phyloP scores from a whole-genome alignment of 495 filamentous ascomycete genomes.

The Penicillium ucsense region DNA sequence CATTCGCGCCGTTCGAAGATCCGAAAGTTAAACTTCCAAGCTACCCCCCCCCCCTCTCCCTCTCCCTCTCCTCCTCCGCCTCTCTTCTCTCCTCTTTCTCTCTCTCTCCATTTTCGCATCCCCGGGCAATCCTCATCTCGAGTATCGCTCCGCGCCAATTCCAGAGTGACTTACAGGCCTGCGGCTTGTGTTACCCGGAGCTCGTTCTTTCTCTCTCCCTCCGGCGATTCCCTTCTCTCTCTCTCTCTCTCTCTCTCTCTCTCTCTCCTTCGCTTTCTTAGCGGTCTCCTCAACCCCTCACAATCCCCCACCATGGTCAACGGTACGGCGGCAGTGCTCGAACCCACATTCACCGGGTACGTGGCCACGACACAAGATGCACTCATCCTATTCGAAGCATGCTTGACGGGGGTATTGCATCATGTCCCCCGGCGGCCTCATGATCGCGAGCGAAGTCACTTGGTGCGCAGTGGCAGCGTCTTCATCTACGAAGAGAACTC shows the following conservation, averaged over 20 bases:
- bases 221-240: neutral
- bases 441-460: slow-evolving; percentile 62
- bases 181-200: too few relatives aligned
- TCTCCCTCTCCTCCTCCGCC: slow-evolving; percentile 1
- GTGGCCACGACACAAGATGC: slow-evolving; percentile 66
- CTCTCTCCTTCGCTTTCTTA: neutral
- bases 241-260: neutral
- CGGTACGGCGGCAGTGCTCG: slow-evolving; percentile 36
- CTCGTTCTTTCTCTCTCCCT: neutral
- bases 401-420: slow-evolving; percentile 54
- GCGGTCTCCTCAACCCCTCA: too few relatives aligned
- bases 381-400: slow-evolving; percentile 65
- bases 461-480: slow-evolving; percentile 74
- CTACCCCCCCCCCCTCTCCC: neutral
- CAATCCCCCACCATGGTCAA: slow-evolving; percentile 30
- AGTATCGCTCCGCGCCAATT: too few relatives aligned
- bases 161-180: too few relatives aligned
- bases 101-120: too few relatives aligned
- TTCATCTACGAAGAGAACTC: slow-evolving; percentile 87
- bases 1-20: too few relatives aligned
- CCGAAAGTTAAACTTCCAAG: neutral
- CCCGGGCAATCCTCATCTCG: too few relatives aligned
- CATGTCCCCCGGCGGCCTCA: slow-evolving; percentile 77
- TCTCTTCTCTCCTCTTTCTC: neutral
- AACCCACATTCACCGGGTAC: slow-evolving; percentile 55